Conservation (phyloP, 768 basidiomycete species). For the Leucocoprinus birnbaumii region DNA sequence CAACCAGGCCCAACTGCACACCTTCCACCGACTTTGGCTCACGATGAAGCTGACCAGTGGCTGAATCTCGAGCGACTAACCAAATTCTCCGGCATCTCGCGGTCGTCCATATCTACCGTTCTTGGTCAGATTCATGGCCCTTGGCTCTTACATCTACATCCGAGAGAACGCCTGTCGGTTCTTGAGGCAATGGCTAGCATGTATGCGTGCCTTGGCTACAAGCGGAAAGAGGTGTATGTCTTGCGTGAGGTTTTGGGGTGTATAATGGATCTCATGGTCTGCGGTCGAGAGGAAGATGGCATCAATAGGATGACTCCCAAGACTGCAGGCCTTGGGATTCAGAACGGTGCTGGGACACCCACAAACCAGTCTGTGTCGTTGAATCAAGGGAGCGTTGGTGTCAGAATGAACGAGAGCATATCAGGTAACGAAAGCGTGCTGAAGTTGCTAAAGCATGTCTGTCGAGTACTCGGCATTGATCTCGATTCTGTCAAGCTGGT, state of each 20-base stretch:
- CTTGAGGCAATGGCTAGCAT: conserved; percentile 71
- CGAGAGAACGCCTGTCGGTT: conserved; percentile 69
- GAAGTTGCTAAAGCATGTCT: conserved; percentile 67
- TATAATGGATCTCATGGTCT: conserved; percentile 83
- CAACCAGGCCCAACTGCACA: conserved; percentile 58
- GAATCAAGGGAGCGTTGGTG: conserved; percentile 56
- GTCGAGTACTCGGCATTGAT: conserved; percentile 79
- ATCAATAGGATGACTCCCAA: conserved; percentile 39
- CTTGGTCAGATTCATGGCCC: conserved; percentile 82
- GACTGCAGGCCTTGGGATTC: conserved; percentile 45
- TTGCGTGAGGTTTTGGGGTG: conserved; percentile 85
- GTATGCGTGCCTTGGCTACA: conserved; percentile 80
- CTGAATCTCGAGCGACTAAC: conserved; percentile 64
- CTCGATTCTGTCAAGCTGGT: conserved; percentile 66
- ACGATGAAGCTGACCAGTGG: conserved; percentile 41
- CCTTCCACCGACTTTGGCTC: conserved; percentile 55
- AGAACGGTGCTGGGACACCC: conserved; percentile 34
- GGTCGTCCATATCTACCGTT: conserved; percentile 60
- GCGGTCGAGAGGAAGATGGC: conserved; percentile 72
- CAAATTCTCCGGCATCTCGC: conserved; percentile 64
- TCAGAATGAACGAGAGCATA: conserved; percentile 69
- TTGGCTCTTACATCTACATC: conserved; percentile 79
- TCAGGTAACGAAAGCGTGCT: conserved; percentile 86
- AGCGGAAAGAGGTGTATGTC: conserved; percentile 84
- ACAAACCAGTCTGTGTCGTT: conserved; percentile 14